Base-by-base conservation (phyloP, 2,329 filamentous ascomycete species). In the Parastagonospora nodorum region DNA sequence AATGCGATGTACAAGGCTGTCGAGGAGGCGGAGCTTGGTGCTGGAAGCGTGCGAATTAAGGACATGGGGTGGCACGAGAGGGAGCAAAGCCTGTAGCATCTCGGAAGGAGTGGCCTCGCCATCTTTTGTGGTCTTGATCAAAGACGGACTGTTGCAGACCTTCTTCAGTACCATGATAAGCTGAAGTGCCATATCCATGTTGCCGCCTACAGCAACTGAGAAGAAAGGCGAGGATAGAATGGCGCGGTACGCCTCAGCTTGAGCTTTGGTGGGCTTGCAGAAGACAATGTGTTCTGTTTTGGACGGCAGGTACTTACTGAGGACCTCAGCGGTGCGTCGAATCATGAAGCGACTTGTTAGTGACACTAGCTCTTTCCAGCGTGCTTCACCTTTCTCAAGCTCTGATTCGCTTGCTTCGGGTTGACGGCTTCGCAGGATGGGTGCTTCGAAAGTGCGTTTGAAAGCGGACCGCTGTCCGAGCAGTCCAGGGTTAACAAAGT, bases 141-240 rank as follows among this genome's bases (percentile, higher is more conserved):
- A 73, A 0, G 80, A 83, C 1, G 87, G 87, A 56, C 85, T 87
- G 67, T 90, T 90, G 77, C 88, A 90, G 14, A 89, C 78, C 68
- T 90, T 90, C 74, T 90, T 90, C 14, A 90, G 75, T 14, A 89
- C 79, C 12, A 84, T 89, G 63, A 90, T 89, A 11, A 90, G 81
- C 61, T 88, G 84, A 2, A 90, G 76, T 2, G 85, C 82, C 40
- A 81, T 80, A 42, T 88, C 84, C 1, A 82, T 77, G 55, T 80
- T 86, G 11, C 19, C 19, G 19, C 85, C 84, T 42, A 89, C 74
- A 8, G 84, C 83, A 29, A 77, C 79, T 42, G 83, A 80, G 59
- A 89, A 89, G 5, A 84, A 76, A 0, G 84, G 83, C 2, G 86
- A 88, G 8, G 80, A 77, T n/a, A 89, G 76, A 31, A 90, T 84